Base-by-base conservation (phyloP, 2,329 filamentous ascomycete species). In the Arthrobotrys sinensis region DNA sequence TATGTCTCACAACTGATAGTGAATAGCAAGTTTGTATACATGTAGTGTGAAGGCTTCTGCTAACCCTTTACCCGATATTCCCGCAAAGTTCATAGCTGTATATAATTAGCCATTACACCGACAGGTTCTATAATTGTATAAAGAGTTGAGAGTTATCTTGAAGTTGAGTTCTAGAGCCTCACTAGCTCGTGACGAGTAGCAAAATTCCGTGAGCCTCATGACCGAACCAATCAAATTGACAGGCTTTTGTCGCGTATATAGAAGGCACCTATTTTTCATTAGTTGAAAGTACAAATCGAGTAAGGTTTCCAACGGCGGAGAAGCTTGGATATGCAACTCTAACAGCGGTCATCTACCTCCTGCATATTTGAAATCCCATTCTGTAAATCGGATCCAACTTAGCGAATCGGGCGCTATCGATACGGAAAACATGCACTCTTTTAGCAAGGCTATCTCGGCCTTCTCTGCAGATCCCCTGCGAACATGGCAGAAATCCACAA, bases 271-370 rank as follows among this genome's bases (percentile, higher is more conserved):
- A 6, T 16, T 40, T 16, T 1, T 21, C 52, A 38, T 8, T 38
- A 36, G 55, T 60, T 43, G 55, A 60, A 60, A 60, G 36, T 43
- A 24, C 55, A 11, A 43, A 60, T 60, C 16, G 5, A 32, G 48
- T 32, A 32, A 19, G 3, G 16, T 10, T 38, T 19, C 52, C 16
- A 36, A 57, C 52, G 16, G 19, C n/a, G 10, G 19, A 14, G 7
- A 38, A 52, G 16, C 45, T 21, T 38, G 50, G 2, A 19, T 16
- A 43, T 28, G 55, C 11, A n/a, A 14, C 12, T 38, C 28, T 7
- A 57, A 21, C 32, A 57, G 12, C 21, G 32, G 3, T 1, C 2
- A 14, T 21, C 28, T 21, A 57, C 32, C 6, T 57, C 1, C 11
- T 57, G n/a, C 24, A 53, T 32, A 28, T 28, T 28, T 28, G 24